phyloP scores from a whole-genome alignment of 768 basidiomycete species.

The Tylopilus subfusipes region DNA sequence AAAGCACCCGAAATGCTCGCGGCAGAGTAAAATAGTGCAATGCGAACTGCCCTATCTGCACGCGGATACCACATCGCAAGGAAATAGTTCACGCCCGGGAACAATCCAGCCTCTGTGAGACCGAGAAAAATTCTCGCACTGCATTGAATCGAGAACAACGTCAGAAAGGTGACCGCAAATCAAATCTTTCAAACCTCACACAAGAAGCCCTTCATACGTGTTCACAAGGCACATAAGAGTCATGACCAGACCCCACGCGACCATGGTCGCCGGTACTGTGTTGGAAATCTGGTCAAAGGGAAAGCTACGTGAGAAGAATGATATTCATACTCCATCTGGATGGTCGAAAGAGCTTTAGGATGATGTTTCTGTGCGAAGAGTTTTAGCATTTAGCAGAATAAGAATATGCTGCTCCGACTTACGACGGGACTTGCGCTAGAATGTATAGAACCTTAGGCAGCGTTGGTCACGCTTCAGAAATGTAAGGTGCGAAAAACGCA shows the following conservation, averaged over 20 bases:
- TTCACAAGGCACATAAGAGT: constrained; percentile 37
- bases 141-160: no score
- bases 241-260: constrained; percentile 38
- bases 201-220: constrained; percentile 26
- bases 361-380: constrained; percentile 30
- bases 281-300: constrained; percentile 8
- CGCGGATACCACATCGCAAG: no score
- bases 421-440: constrained; percentile 37
- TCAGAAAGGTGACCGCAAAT: no score
- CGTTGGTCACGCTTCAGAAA: background rate
- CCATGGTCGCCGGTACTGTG: constrained; percentile 38
- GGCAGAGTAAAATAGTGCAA: no score
- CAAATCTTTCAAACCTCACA: no score
- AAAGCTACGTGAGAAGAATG: background rate
- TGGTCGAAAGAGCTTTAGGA: constrained; percentile 33
- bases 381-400: background rate
- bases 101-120: no score
- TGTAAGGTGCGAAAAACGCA: constrained; percentile 4
- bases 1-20: no score
- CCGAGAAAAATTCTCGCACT: no score
- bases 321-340: constrained; percentile 33
- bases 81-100: no score
- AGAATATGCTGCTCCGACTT: constrained; percentile 6
- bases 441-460: constrained; percentile 34
- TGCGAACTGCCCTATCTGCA: no score